phyloP scores from a whole-genome alignment of 2,329 filamentous ascomycete genomes.

The Epichloe typhina region DNA sequence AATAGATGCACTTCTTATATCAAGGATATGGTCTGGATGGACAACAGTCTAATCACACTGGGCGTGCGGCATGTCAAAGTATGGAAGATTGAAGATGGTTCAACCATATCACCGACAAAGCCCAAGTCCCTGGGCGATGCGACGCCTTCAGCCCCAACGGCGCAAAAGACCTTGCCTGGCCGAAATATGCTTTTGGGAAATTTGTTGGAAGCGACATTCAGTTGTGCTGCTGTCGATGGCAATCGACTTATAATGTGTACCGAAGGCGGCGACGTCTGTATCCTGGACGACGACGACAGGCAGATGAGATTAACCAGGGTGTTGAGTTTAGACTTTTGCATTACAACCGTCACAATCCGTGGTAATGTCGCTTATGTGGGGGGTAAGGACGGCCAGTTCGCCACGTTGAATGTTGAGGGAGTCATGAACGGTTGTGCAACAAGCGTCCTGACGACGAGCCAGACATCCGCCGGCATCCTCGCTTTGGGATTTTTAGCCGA shows the following conservation, averaged over 20 bases:
- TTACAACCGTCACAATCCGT: constrained; percentile 53
- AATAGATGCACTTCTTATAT: constrained; percentile 85
- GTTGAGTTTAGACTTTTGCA: constrained; percentile 50
- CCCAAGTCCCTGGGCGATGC: constrained; percentile 37
- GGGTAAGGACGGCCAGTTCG: constrained; percentile 52
- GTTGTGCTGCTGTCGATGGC: constrained; percentile 61
- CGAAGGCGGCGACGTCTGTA: constrained; percentile 78
- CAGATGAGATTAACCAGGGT: constrained; percentile 58
- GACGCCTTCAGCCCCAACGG: constrained; percentile 16
- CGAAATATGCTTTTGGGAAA: constrained; percentile 77
- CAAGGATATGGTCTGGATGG: constrained; percentile 83
- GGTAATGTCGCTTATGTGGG: constrained; percentile 52
- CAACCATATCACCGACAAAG: constrained; percentile 49
- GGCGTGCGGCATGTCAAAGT: constrained; percentile 88
- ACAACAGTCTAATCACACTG: constrained; percentile 68
- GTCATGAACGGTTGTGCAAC: constrained; percentile 29
- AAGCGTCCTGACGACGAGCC: constrained; percentile 25
- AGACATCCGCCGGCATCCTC: constrained; percentile 35
- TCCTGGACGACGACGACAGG: constrained; percentile 65
- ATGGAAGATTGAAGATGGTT: constrained; percentile 68
- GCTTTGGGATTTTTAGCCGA: constrained; percentile 56
- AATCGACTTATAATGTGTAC: constrained; percentile 71
- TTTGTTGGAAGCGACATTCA: constrained; percentile 75
- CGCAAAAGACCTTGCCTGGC: constrained; percentile 58
- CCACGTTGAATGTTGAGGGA: constrained; percentile 36